Conservation (phyloP, 2,329 filamentous ascomycete species). For the Tolypocladium album region DNA sequence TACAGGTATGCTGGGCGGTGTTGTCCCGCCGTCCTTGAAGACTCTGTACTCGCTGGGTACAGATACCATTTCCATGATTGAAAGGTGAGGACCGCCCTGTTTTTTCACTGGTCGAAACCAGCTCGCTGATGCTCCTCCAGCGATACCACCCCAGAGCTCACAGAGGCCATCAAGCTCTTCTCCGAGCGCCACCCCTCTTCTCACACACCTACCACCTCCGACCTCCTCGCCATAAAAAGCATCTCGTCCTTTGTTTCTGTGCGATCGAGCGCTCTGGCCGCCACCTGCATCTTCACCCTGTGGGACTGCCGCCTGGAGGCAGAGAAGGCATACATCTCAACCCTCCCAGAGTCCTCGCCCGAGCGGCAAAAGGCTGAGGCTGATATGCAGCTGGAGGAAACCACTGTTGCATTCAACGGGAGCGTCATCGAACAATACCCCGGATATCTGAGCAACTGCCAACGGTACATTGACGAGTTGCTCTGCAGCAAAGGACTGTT, state of each 20-base stretch:
- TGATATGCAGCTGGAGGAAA: constrained; percentile 35
- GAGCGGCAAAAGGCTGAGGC: constrained; percentile 36
- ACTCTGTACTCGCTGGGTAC: constrained; percentile 48
- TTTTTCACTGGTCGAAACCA: neutral
- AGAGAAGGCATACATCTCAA: constrained; percentile 24
- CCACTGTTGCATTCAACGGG: constrained; percentile 66
- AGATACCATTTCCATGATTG: constrained; percentile 46
- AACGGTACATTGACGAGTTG: constrained; percentile 52
- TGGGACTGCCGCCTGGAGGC: constrained; percentile 45
- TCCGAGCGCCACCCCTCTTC: constrained; percentile 36
- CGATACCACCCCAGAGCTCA: constrained; percentile 31
- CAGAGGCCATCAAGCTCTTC: constrained; percentile 37
- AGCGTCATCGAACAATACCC: constrained; percentile 74
- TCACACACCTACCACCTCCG: constrained; percentile 27
- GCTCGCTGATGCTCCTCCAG: constrained; percentile 20
- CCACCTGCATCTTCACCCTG: constrained; percentile 46
- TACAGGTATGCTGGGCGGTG: constrained; percentile 43
- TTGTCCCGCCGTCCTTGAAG: constrained; percentile 41
- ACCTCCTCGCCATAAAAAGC: constrained; percentile 40
- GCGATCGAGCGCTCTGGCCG: constrained; percentile 49
- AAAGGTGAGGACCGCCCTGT: constrained; percentile 33
- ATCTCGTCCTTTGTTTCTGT: constrained; percentile 44
- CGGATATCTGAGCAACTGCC: constrained; percentile 49
- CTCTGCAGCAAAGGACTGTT: constrained; percentile 25
- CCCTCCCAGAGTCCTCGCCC: constrained; percentile 18